Percentiles rank a stretch among this genome's conserved stretches.
phyloP scores from a whole-genome alignment of 2,329 filamentous ascomycete species.

The Fusarium musae region DNA sequence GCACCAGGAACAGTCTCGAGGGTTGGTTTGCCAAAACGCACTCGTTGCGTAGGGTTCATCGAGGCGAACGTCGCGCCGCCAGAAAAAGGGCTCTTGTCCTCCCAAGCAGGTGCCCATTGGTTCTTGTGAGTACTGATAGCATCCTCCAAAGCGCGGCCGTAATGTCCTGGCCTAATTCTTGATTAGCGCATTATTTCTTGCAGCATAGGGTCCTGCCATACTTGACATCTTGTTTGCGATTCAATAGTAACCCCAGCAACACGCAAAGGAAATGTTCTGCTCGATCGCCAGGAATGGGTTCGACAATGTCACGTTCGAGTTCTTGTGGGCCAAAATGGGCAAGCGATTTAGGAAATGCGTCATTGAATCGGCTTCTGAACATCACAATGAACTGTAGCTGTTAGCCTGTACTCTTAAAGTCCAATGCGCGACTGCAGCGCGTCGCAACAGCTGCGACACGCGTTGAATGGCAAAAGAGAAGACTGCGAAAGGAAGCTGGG shows the following conservation, averaged over 20 bases:
- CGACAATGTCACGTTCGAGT: conserved; percentile 86
- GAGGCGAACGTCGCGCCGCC: conserved; percentile 83
- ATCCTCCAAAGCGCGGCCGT: conserved; percentile 92
- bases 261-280: conserved; percentile 91
- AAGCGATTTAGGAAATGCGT: conserved; percentile 87
- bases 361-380: conserved; percentile 93
- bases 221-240: conserved; percentile 99
- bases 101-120: conserved; percentile 91
- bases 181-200: conserved; percentile 25
- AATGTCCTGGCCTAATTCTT: conserved; percentile 82
- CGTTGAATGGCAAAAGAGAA: conserved; percentile 47
- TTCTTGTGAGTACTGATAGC: conserved; percentile 84
- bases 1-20: conserved; percentile 1
- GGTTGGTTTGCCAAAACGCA: conserved; percentile 56
- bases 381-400: conserved; percentile 89
- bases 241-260: conserved; percentile 86
- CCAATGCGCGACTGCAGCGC: conserved; percentile 63
- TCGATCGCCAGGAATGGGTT: conserved; percentile 81
- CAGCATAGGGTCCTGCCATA: conserved; percentile 60
- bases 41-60: conserved; percentile 84
- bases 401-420: conserved; percentile 49
- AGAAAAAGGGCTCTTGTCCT: conserved; percentile 82
- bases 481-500: conserved; percentile 14
- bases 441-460: conserved; percentile 56
- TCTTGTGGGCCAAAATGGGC: conserved; percentile 95